Percentiles rank a stretch among this genome's conserved stretches.
Evolutionary conservation across 164 flowering plant species (phyloP).

Genomic region (Berberis thunbergii): DNA sequence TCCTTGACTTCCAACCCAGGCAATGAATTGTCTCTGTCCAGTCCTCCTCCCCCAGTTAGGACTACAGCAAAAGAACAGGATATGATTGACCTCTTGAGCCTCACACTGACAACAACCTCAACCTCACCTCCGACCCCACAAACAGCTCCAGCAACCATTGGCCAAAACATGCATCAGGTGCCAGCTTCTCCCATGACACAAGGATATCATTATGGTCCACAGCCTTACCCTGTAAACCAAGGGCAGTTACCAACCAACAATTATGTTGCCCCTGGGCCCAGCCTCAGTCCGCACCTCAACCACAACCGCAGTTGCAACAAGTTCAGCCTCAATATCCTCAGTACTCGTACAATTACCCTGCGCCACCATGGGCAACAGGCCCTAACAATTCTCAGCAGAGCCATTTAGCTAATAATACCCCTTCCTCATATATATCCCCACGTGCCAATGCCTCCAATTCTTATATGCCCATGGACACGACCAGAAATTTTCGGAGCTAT

Average conservation of each 20-base stretch:
- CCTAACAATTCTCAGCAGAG: constrained; percentile 37
- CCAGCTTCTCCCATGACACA: constrained; percentile 29
- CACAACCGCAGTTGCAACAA: too few relatives aligned
- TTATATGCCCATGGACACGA: constrained; percentile 16
- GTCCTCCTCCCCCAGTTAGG: constrained; percentile 49
- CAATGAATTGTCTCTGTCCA: constrained; percentile 47
- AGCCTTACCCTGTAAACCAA: constrained; percentile 26
- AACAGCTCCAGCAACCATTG: constrained; percentile 27
- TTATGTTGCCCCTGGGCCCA: constrained; percentile 88
- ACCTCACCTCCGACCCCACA: constrained; percentile 32
- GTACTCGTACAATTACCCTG: constrained; percentile 46
- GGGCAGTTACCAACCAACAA: constrained; percentile 34
- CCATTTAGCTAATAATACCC: constrained; percentile 10
- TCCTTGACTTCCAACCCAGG: constrained; percentile 16
- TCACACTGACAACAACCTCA: constrained; percentile 50
- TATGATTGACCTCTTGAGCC: constrained; percentile 74
- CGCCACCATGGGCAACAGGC: constrained; percentile 87
- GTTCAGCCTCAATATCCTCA: constrained; percentile 23
- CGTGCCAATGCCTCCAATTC: constrained; percentile 19
- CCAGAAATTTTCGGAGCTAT: constrained; percentile 28
- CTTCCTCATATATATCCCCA: constrained; percentile 14
- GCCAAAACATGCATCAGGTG: constrained; percentile 24
- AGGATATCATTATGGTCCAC: constrained; percentile 21
- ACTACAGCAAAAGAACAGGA: constrained; percentile 64
- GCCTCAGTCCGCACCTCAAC: constrained; percentile 16